Conservation (phyloP, 208 protist genomes). For the Leishmania lainsoni region DNA sequence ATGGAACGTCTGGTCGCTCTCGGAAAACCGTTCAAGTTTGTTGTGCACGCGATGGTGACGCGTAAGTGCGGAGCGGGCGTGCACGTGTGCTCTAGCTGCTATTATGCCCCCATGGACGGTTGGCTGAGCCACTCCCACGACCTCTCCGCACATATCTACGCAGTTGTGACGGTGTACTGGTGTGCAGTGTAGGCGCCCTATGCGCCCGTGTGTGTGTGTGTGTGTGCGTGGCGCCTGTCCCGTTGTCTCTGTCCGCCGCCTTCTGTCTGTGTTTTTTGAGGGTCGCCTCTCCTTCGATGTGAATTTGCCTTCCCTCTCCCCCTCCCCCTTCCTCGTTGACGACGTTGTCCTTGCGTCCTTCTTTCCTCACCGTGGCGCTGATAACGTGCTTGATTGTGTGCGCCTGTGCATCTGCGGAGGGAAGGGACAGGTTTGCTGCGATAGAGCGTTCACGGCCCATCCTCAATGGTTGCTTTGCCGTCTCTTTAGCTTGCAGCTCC, state of each 20-base stretch:
- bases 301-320: not conserved
- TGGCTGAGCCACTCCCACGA: conserved; percentile 88
- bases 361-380: not conserved
- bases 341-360: not conserved
- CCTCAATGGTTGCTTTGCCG: not conserved
- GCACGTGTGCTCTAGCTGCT: conserved; percentile 85
- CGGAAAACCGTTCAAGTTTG: conserved; percentile 87
- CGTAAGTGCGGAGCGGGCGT: conserved; percentile 83
- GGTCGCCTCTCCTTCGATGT: not conserved
- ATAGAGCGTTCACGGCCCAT: not conserved
- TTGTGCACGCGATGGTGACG: conserved; percentile 83
- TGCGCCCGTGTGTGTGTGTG: not conserved
- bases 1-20: conserved; percentile 79
- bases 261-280: not conserved
- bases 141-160: conserved; percentile 83
- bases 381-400: not conserved
- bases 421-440: not conserved
- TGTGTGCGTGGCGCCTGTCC: not conserved
- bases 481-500: not conserved
- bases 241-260: not conserved
- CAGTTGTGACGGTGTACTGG: conserved; percentile 87
- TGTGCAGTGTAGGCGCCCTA: conserved; percentile 55
- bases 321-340: not conserved
- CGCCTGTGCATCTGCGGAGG: no score
- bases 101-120: conserved; percentile 78